Conservation (phyloP, 2,329 filamentous ascomycete genomes). For the Beauveria medogensis region DNA sequence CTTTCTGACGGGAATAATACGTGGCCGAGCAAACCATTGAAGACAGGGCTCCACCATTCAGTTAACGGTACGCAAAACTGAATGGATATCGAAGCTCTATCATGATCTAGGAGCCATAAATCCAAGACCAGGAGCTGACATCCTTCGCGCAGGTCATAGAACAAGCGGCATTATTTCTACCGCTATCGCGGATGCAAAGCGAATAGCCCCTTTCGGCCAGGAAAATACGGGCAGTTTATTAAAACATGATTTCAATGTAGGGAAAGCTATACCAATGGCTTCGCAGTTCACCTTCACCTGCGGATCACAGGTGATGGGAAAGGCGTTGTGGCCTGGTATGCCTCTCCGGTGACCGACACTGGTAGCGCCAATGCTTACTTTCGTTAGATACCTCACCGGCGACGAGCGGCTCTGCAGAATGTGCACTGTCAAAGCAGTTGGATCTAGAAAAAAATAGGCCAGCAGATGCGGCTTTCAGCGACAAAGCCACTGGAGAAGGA, state of each 20-base stretch:
- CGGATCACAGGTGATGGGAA: constrained; percentile 77
- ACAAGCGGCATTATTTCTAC: constrained; percentile 75
- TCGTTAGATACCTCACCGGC: constrained; percentile 12
- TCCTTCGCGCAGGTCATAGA: constrained; percentile 31
- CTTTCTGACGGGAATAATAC: constrained; percentile 50
- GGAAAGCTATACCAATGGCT: constrained; percentile 59
- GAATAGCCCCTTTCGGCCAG: constrained; percentile 57
- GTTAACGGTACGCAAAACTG: not conserved
- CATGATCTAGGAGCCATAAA: not conserved
- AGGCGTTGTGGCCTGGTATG: constrained; percentile 63
- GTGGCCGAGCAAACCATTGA: constrained; percentile 43
- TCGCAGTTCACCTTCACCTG: constrained; percentile 96
- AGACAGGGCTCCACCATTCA: constrained; percentile 24
- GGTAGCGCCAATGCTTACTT: not conserved
- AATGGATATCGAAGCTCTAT: too few relatives aligned
- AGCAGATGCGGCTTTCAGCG: constrained; percentile 10
- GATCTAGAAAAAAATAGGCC: constrained; percentile 11
- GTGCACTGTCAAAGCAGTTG: not conserved
- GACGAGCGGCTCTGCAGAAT: constrained; percentile 16
- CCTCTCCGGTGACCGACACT: too few relatives aligned
- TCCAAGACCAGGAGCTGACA: not conserved
- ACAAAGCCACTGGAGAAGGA: not conserved
- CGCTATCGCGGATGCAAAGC: constrained; percentile 83
- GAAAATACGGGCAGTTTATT: constrained; percentile 45
- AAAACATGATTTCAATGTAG: constrained; percentile 66